Evolutionary conservation across 768 basidiomycete species (phyloP), one percentile per base, ranked within the genome.

Genomic region (Sarcomyxa edulis): DNA sequence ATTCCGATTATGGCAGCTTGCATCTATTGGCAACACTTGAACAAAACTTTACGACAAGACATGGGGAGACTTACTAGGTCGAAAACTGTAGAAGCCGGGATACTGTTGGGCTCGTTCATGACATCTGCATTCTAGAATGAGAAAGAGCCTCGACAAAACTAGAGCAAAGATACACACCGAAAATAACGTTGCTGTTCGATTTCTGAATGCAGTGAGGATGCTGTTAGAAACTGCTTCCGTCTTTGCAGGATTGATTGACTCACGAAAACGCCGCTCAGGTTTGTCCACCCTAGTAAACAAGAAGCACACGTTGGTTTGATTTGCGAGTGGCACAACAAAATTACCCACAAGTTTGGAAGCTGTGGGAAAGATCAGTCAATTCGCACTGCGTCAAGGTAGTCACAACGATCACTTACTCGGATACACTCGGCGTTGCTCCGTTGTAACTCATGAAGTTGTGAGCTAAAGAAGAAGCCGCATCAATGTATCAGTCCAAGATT

Each of bases 1-100:
- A 85, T 78, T 44, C 74, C 78, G 50, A 80, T 78, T 44, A 85
- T 62, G 5, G 76, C 78, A 28, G 76, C 76, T 70, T 84, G 82
- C 55, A 71, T 72, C 76, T 69, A 30, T 12, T 40, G 31, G 8
- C n/a, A 31, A 14, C 15, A 27, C 54, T 40, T 8, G 37, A 23
- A 9, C 8, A 14, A 22, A 33, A 14, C n/a, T n/a, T 5, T 12
- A 31, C 16, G 21, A 30, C 7, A 29, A 32, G 6, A 15, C 28
- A 22, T 22, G 27, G 23, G 6, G 23, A 28, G 18, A 42, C 62
- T n/a, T 51, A 75, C 75, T 37, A 78, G 56, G 32, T 63, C 48
- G 52, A 72, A 72, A 18, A 75, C 76, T 20, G 61, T 61, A n/a
- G 55, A 45, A 5, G 77, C 77, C 41, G 70, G 63, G 41, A 79